Base-by-base conservation (phyloP, 139 green algal species). In the Volvox reticuliferus region DNA sequence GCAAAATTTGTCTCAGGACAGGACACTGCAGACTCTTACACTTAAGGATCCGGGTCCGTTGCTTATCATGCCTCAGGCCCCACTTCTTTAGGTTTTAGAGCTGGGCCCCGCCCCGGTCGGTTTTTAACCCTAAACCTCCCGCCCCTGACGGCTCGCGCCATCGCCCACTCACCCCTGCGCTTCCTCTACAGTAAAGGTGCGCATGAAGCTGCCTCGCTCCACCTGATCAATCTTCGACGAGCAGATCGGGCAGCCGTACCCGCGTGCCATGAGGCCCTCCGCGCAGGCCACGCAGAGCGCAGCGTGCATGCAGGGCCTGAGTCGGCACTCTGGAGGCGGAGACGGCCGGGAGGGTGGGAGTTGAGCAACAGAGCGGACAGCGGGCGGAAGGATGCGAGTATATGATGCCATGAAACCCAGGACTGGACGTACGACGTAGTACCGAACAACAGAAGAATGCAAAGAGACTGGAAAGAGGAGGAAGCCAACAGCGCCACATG, bases 291-390 rank as follows among this genome's bases (percentile, higher is more conserved):
- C 76, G 63, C 91, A 93, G 61, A 93, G 86, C 80, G 86, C 86
- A 1, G 91, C 91, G 79, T 93, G 91, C 81, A 93, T 90, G 91
- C 91, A 93, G 17, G 91, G 91, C 20, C 86, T 81, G 86, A 93
- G 86, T 61, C 91, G 91, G 91, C 86, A 89, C 68, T 89, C 86
- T 90, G 73, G 2, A 20, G 50, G 44, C 5, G 44, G 9, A 55
- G 68, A 37, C 3, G 22, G 79, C 17, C 28, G 71, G n/a, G 71
- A 19, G n/a, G 71, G 71, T 16, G 71, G 71, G 20, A 32, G 28
- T 33, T n/a, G 65, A 12, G 65, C 24, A 30, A 12, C 9, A 55
- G 44, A 55, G 44, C 9, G 9, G 44, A 55, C 44, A 55, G 44
- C 44, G 44, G 65, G 65, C 65, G 65, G 65, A 73, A 12, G 24